Percentiles rank a stretch among this genome's conserved stretches.
Evolutionary conservation across 306 rosid species (phyloP).

Genomic region (Quercus gilva): DNA sequence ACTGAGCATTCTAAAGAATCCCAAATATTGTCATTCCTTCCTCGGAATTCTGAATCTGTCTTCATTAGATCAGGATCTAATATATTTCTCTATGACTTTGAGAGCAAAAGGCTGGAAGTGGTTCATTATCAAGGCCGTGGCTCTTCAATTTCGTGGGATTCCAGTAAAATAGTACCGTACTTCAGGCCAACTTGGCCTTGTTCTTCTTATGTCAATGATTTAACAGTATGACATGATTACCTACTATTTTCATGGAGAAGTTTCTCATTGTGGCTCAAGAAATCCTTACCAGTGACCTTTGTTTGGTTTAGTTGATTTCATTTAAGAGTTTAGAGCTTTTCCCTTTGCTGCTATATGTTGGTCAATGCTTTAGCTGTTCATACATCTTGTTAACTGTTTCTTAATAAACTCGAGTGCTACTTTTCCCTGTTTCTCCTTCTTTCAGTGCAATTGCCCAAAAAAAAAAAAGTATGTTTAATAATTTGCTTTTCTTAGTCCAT

Average conservation of each 20-base stretch:
- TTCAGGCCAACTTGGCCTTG: constrained; percentile 66
- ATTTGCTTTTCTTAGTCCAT: too few species aligned
- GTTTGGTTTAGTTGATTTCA: background rate
- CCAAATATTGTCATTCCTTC: constrained; percentile 62
- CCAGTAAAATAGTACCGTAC: constrained; percentile 65
- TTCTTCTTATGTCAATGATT: constrained; percentile 17
- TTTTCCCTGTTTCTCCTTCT: background rate
- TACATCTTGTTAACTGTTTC: background rate
- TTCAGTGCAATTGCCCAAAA: background rate
- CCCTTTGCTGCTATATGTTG: background rate
- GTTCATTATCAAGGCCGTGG: constrained; percentile 55
- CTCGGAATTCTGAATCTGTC: constrained; percentile 49
- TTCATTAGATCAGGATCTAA: constrained; percentile 53
- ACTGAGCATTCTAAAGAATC: constrained; percentile 48
- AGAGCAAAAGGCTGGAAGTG: constrained; percentile 39
- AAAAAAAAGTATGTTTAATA: background rate
- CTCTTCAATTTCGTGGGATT: constrained; percentile 58
- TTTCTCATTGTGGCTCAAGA: background rate
- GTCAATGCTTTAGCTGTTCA: background rate
- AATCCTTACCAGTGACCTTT: constrained; percentile 14
- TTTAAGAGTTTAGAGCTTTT: background rate
- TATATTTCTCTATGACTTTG: constrained; percentile 46
- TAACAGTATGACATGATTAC: constrained; percentile 14
- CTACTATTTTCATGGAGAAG: constrained; percentile 1
- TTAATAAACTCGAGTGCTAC: background rate